phyloP scores from a whole-genome alignment of 805 yeast species.

The Candida krabiensis region DNA sequence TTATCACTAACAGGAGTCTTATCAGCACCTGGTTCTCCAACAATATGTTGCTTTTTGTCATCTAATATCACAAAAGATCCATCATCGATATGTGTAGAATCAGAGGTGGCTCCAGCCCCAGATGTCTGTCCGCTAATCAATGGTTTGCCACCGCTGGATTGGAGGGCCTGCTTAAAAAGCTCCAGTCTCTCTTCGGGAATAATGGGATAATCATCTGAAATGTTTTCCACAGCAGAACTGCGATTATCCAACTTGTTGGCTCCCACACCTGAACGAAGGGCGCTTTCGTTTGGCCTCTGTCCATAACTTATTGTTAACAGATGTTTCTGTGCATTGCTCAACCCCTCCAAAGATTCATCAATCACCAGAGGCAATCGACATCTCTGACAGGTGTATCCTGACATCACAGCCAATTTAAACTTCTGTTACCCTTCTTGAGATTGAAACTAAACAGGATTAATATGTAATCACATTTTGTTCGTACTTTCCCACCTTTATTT shows the following conservation, averaged over 20 bases:
- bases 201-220: slow-evolving; percentile 26
- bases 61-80: slow-evolving; percentile 32
- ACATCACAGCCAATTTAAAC: slow-evolving; percentile 16
- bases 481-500: too few species aligned
- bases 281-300: slow-evolving; percentile 23
- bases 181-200: slow-evolving; percentile 41
- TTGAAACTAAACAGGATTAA: too few species aligned
- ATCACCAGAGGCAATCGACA: slow-evolving; percentile 59
- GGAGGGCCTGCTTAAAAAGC: slow-evolving; percentile 34
- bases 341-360: slow-evolving; percentile 53
- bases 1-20: slow-evolving; percentile 34
- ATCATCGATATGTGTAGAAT: slow-evolving; percentile 17
- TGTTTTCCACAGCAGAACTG: slow-evolving; percentile 7
- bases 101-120: too few species aligned
- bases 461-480: too few species aligned
- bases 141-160: slow-evolving; percentile 26
- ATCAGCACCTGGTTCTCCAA: slow-evolving; percentile 18
- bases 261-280: slow-evolving; percentile 23
- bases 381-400: slow-evolving; percentile 50
- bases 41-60: slow-evolving; percentile 17
- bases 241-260: slow-evolving; percentile 10
- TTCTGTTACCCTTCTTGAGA: slow-evolving; percentile 3
- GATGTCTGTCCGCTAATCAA: slow-evolving; percentile 11
- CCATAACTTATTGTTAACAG: slow-evolving; percentile 42
- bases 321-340: slow-evolving; percentile 55